Base-by-base conservation (phyloP, 148 eudicot species). In the Arctostaphylos glauca region DNA sequence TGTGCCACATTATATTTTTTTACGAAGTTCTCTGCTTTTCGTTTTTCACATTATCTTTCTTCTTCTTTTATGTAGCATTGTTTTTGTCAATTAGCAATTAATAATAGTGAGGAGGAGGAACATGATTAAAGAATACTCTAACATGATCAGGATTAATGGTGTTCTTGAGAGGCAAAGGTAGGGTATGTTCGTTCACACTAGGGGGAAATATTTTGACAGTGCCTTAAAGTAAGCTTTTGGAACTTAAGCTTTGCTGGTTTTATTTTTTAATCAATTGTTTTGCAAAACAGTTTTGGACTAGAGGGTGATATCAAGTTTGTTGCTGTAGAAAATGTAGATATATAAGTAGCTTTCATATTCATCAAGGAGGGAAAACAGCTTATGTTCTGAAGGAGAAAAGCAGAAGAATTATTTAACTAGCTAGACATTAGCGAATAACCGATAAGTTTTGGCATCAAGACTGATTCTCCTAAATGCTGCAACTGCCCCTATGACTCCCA, bases 391-490 rank as follows among this genome's bases (percentile, higher is more conserved):
- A n/a, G n/a, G n/a, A n/a, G n/a, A n/a, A n/a, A n/a, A n/a, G n/a
- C n/a, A n/a, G n/a, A n/a, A n/a, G n/a, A n/a, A n/a, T n/a, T n/a
- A n/a, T n/a, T n/a, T n/a, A n/a, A n/a, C n/a, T n/a, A n/a, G n/a
- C n/a, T n/a, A n/a, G n/a, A n/a, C n/a, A 6, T 93, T 88, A 31
- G 94, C 91, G 77, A 93, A 92, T 70, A 93, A 80, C 72, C 56
- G 82, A 46, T 91, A 91, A 31, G 86, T 89, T 83, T 92, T 92
- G 82, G 94, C 96, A 82, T 95, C 98, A 44, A 95, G 89, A 84
- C 87, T 82, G 48, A 95, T 91, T 54, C 93, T 97, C 75, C 98
- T 90, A 1, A 90, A 92, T 56, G 98, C 93, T 43, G 98, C 93
- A 50, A 95, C 90, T 47, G 90, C 85, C 6, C 89, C 94, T 84